phyloP scores from a whole-genome alignment of 2,329 filamentous ascomycete genomes.

The Apiospora marii region DNA sequence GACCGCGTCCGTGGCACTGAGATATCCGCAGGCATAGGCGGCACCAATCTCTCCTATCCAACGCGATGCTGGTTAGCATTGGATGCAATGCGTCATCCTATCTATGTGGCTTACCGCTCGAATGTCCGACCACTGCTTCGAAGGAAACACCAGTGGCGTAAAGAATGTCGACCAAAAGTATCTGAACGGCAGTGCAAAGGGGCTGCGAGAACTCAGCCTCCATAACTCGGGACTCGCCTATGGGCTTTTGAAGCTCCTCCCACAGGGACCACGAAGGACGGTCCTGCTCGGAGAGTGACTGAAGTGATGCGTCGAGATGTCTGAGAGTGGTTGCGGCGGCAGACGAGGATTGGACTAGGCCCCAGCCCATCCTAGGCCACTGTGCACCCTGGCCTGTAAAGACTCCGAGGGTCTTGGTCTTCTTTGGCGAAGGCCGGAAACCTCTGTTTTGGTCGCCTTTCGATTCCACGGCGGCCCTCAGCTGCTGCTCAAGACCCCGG shows the following conservation, averaged over 20 bases:
- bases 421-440: too few relatives aligned
- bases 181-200: conserved; percentile 61
- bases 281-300: conserved; percentile 25
- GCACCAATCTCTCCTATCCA: conserved; percentile 61
- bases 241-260: conserved; percentile 40
- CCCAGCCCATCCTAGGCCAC: conserved; percentile 43
- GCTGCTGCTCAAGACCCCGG: too few relatives aligned
- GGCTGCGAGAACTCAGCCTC: conserved; percentile 55
- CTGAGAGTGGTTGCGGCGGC: background rate
- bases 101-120: too few relatives aligned
- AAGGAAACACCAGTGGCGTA: conserved; percentile 42
- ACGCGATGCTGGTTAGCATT: too few relatives aligned
- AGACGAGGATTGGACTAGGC: conserved; percentile 35
- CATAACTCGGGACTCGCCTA: background rate
- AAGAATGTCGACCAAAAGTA: conserved; percentile 51
- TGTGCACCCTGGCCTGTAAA: conserved; percentile 49
- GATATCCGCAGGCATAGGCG: conserved; percentile 55
- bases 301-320: conserved; percentile 42
- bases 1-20: conserved; percentile 52
- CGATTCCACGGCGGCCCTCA: too few relatives aligned
- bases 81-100: too few relatives aligned
- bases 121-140: conserved; percentile 53
- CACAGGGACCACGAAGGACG: conserved; percentile 45
- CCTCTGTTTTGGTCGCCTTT: too few relatives aligned
- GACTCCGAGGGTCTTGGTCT: conserved; percentile 45